Evolutionary conservation across 192 early-diverging fungal genomes (phyloP), one percentile per base, ranked within the genome.

Genomic region (Coemansia sp.): DNA sequence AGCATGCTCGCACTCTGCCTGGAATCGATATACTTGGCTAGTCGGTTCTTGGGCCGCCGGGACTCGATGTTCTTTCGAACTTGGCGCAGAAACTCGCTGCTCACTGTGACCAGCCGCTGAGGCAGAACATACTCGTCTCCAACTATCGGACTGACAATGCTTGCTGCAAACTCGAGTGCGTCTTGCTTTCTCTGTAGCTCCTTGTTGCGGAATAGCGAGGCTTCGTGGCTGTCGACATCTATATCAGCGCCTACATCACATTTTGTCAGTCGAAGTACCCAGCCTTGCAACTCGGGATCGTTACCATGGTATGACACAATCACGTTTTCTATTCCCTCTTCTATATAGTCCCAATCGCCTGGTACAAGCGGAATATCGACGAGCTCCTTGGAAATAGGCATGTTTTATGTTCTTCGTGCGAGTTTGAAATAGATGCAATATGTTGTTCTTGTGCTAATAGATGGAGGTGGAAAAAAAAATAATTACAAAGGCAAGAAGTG

Each of bases 271-370:
- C 70, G 83, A 27, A 78, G 73, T 10, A 80, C 60, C 65, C 74
- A 71, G 43, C 75, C 69, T 8, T 46, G 31, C 36, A 71, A 60
- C 62, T 66, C 65, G 3, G 76, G 55, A 29, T 87, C 68, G 15
- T 44, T 34, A 5, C 90, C 89, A 31, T 63, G 63, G 70, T 89
- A 90, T 3, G 86, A 46, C 27, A 93, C 78, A 18, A 90, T 83
- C 12, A 92, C 73, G 71, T 92, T 92, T n/a, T 82, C 86, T 72
- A 91, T 92, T 29, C 93, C 93, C 63, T 94, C 93, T 22, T 82
- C 87, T 34, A 84, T 81, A 80, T 92, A 94, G 10, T 47, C 27
- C 93, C 93, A 94, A 13, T 86, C 68, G 24, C 34, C 39, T 1
- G 84, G 70, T 15, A 61, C n/a, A 22, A 72, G 63, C 5, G 62